These are phyloP conservation scores for Discostella pseudostelligera DNA, from an alignment of 108 stramenopile genomes.

Conservation along the genomic window DNA sequence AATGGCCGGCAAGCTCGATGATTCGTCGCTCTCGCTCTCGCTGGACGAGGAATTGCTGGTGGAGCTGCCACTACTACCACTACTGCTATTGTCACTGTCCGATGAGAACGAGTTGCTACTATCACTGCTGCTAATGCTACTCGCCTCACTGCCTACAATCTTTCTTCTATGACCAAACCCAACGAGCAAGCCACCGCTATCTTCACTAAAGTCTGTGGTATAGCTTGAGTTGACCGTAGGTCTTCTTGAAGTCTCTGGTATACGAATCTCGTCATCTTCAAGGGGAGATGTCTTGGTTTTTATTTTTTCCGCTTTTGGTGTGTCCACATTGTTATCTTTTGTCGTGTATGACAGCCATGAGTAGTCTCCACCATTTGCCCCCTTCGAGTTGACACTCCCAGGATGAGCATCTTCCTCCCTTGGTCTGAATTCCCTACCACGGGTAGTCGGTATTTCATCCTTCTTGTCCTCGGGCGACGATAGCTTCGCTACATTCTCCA, in stretches of 20 bases:
- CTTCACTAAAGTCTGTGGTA: slow-evolving; percentile 37
- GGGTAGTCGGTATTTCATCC: background rate
- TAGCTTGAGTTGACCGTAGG: slow-evolving; percentile 8
- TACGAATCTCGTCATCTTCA: slow-evolving; percentile 4
- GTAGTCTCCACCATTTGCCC: background rate
- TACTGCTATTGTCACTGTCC: slow-evolving; percentile 19
- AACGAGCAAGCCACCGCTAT: slow-evolving; percentile 35
- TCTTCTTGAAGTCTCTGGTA: background rate
- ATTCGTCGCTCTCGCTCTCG: slow-evolving; percentile 18
- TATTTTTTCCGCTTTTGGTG: background rate
- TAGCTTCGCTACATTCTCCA: background rate
- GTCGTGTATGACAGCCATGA: slow-evolving; percentile 8
- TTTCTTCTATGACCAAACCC: slow-evolving; percentile 38
- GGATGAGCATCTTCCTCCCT: background rate
- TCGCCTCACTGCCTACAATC: slow-evolving; percentile 1
- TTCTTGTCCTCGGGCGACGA: background rate
- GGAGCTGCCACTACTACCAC: slow-evolving; percentile 12
- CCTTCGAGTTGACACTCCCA: too few relatives aligned
- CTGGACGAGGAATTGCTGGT: slow-evolving; percentile 7
- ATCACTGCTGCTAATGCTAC: slow-evolving; percentile 11
- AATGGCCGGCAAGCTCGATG: slow-evolving; percentile 22
- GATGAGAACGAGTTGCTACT: slow-evolving; percentile 18
- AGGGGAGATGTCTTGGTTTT: slow-evolving; percentile 5
- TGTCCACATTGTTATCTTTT: slow-evolving; percentile 3
- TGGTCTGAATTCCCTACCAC: slow-evolving; percentile 1